Evolutionary conservation across 106 monocot genomes (phyloP), one percentile per base, ranked within the genome.

Genomic region (Ottelia alismoides): DNA sequence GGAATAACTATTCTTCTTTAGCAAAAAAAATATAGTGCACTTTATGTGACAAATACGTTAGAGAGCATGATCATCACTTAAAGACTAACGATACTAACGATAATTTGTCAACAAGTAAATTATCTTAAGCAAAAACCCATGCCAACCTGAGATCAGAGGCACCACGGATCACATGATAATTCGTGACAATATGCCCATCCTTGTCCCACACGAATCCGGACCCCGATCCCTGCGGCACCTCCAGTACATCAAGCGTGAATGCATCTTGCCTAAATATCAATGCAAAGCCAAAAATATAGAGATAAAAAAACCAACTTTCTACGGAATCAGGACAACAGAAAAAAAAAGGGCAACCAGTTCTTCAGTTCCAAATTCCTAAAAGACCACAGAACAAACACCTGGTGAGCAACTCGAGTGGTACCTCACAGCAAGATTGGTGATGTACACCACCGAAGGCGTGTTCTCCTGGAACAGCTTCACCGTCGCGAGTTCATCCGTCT

Each of bases 261-360:
- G 81, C 84, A 61, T 96, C 88, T 63, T 88, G 94, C 72, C 94
- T 88, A n/a, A n/a, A n/a, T n/a, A n/a, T n/a, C n/a, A n/a, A n/a
- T n/a, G 61, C 56, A 53, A 17, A n/a, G n/a, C n/a, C n/a, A n/a
- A n/a, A n/a, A n/a, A n/a, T n/a, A n/a, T n/a, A n/a, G n/a, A n/a
- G n/a, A n/a, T n/a, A n/a, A n/a, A n/a, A n/a, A n/a, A n/a, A n/a
- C n/a, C n/a, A n/a, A n/a, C n/a, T n/a, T n/a, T n/a, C n/a, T n/a
- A n/a, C n/a, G n/a, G n/a, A n/a, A n/a, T n/a, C n/a, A n/a, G n/a
- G n/a, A n/a, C n/a, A n/a, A n/a, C n/a, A n/a, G n/a, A n/a, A n/a
- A n/a, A n/a, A n/a, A n/a, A n/a, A n/a, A n/a, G n/a, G n/a, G n/a
- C n/a, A n/a, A n/a, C n/a, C n/a, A n/a, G n/a, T n/a, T n/a, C n/a